Conservation (phyloP, 2,329 filamentous ascomycete genomes). For the Sarocladiaceae sp. region DNA sequence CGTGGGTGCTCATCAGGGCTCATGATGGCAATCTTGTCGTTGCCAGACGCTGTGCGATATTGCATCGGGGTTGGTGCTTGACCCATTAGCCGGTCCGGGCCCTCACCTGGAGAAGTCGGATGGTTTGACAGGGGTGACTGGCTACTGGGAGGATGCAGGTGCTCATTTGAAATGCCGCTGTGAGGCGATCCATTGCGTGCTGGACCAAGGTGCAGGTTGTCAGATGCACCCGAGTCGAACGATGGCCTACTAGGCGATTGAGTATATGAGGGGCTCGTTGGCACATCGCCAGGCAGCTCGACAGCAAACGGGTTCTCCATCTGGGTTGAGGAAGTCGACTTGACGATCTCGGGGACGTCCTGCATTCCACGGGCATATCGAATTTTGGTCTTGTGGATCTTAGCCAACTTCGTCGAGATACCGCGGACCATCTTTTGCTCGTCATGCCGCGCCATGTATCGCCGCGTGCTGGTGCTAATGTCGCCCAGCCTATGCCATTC, state of each 20-base stretch:
- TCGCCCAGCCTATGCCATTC: conserved; percentile 93
- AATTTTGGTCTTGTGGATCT: conserved; percentile 70
- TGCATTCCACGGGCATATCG: conserved; percentile 50
- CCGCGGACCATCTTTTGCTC: conserved; percentile 73
- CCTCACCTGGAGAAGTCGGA: conserved; percentile 27
- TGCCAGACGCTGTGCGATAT: conserved; percentile 51
- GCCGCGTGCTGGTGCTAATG: conserved; percentile 85
- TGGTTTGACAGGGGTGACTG: conserved; percentile 17
- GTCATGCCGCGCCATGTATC: conserved; percentile 67
- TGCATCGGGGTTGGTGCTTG: conserved; percentile 52
- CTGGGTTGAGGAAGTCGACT: conserved; percentile 33
- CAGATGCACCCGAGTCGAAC: conserved; percentile 47
- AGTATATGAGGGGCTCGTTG: conserved; percentile 25
- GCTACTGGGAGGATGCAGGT: conserved; percentile 27
- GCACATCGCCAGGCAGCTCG: conserved; percentile 53
- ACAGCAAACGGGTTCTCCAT: conserved; percentile 42
- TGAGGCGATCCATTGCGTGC: conserved; percentile 37
- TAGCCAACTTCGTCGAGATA: conserved; percentile 73
- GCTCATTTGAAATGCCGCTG: conserved; percentile 38
- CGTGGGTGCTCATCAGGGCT: conserved; percentile 52
- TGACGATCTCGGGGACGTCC: conserved; percentile 36
- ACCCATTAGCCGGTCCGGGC: conserved; percentile 48
- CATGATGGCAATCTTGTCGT: conserved; percentile 63
- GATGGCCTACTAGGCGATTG: conserved; percentile 37
- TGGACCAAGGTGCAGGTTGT: conserved; percentile 38